These are phyloP conservation scores for Prunus mongolica DNA, from an alignment of 306 rosid genomes.

Conservation along the genomic window DNA sequence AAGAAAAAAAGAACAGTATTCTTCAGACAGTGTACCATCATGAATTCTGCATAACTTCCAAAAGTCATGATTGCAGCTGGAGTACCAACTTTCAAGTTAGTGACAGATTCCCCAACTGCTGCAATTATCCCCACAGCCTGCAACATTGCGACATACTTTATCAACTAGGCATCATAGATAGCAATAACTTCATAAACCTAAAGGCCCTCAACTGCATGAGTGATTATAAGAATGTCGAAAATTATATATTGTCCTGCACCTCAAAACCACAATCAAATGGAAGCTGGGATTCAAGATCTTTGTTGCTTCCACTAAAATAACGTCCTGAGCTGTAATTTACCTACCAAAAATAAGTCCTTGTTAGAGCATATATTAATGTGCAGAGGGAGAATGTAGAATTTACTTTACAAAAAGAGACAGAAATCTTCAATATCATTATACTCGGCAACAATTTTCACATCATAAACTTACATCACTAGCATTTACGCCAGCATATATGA, in stretches of 20 bases:
- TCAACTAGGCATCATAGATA: slow-evolving; percentile 16
- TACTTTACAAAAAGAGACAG: neutral
- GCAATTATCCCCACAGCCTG: slow-evolving; percentile 93
- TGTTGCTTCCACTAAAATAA: slow-evolving; percentile 59
- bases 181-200: neutral
- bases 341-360: slow-evolving; percentile 39
- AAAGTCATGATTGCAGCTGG: slow-evolving; percentile 88
- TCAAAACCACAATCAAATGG: slow-evolving; percentile 99
- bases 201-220: neutral
- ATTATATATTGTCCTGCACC: slow-evolving; percentile 39
- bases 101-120: slow-evolving; percentile 77
- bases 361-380: slow-evolving; percentile 16
- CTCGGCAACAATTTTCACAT: slow-evolving; percentile 1
- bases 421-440: neutral
- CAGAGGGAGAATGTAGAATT: neutral
- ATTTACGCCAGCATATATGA: slow-evolving; percentile 92
- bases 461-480: slow-evolving; percentile 91
- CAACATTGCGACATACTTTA: slow-evolving; percentile 20
- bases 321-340: slow-evolving; percentile 97
- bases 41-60: slow-evolving; percentile 91
- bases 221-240: neutral
- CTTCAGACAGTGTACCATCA: slow-evolving; percentile 32
- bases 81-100: slow-evolving; percentile 68
- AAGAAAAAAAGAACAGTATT: slow-evolving; percentile 6
- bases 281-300: slow-evolving; percentile 52